Base-by-base conservation (phyloP, 331 rosid genomes). In the Phaseolus coccineus region DNA sequence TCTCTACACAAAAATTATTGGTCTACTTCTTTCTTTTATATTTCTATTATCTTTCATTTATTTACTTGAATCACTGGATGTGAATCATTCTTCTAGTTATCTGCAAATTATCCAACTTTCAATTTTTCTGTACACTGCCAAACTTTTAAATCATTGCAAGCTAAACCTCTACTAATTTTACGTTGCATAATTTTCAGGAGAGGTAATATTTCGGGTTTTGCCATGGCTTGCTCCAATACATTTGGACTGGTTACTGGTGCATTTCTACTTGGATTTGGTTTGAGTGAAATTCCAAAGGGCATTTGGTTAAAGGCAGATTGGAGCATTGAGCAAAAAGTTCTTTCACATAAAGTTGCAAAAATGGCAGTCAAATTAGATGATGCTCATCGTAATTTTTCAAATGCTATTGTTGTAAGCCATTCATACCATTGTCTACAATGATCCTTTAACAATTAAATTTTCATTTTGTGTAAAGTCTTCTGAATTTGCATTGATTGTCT, bases 161-260 rank as follows among this genome's bases (percentile, higher is more conserved):
- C 70, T 76, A 35, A 76, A 15, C 51, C 40, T 59, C 30, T 79
- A 35, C 71, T 80, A 16, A 57, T 16, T 77, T 13, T 64, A 51
- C 48, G 61, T 39, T 74, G 40, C 57, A 15, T 25, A 71, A 56
- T 48, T 71, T 85, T 55, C 83, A 94, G 98, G 97, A 85, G 57
- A 37, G 90, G 96, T 35, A 80, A 86, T 74, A 70, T 94, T 62
- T 71, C 87, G 77, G 98, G 97, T 46, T 88, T 91, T 42, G 97
- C 98, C 83, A 94, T 94, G 98, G 97, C 89, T 19, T 90, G 97
- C 84, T 94, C 98, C n/a, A 94, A 94, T 84, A 94, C 98, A 73
- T 94, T 94, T 87, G 98, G 98, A 69, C 92, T 94, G 57, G 98
- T 94, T 39, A 94, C 98, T 0, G 98, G 98, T 71, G 98, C 97